phyloP scores from a whole-genome alignment of 164 flowering plant species.

The Sedum album region DNA sequence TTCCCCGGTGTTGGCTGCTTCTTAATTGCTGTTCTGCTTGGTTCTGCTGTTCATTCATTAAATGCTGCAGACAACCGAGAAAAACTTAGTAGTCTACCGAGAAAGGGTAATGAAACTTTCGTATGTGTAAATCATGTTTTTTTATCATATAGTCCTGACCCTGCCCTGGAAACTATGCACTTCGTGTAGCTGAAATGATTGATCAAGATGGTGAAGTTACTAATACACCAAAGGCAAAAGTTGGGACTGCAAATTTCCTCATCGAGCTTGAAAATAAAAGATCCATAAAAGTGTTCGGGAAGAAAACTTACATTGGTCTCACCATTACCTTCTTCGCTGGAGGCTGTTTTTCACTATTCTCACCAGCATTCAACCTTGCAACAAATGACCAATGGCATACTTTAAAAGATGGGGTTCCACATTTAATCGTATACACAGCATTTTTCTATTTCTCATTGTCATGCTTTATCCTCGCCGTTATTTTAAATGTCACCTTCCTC shows the following conservation, averaged over 20 bases:
- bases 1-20: slow-evolving; percentile 8
- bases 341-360: slow-evolving; percentile 63
- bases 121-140: not conserved
- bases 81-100: not conserved
- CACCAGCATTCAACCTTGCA: slow-evolving; percentile 76
- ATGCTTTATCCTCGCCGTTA: slow-evolving; percentile 47
- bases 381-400: slow-evolving; percentile 78
- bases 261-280: slow-evolving; percentile 3
- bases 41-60: not conserved
- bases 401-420: slow-evolving; percentile 55
- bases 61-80: slow-evolving; percentile 4
- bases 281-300: slow-evolving; percentile 32
- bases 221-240: not conserved
- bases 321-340: slow-evolving; percentile 61
- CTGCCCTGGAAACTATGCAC: not conserved
- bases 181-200: not conserved
- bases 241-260: slow-evolving; percentile 1
- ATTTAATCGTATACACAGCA: slow-evolving; percentile 64
- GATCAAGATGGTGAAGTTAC: not conserved
- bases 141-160: not conserved
- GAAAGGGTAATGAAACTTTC: not conserved
- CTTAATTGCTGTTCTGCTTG: slow-evolving; percentile 4
- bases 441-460: slow-evolving; percentile 75
- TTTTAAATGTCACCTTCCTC: slow-evolving; percentile 54
- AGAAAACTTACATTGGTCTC: slow-evolving; percentile 47